Evolutionary conservation across 2,329 filamentous ascomycete genomes (phyloP).

Genomic region (Lasiodiplodia citricola): DNA sequence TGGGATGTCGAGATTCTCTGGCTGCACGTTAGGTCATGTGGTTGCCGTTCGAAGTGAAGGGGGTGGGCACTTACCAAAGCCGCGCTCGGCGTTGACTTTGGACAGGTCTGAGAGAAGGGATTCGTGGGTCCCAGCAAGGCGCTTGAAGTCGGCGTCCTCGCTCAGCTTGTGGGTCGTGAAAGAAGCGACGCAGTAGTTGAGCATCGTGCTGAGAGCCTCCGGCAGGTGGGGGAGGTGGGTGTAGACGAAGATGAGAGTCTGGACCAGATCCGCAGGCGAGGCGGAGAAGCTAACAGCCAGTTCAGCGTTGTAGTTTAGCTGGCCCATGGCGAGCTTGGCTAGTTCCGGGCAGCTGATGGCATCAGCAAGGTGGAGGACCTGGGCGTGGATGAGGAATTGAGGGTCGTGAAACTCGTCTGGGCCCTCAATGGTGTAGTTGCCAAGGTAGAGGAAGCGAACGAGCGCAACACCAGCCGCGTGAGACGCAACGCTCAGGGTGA

Average conservation of each 20-base stretch:
- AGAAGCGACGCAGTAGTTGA: conserved; percentile 50
- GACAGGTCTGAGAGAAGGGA: conserved; percentile 50
- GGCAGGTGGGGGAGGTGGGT: conserved; percentile 34
- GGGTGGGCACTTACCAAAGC: conserved; percentile 43
- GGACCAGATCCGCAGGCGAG: conserved; percentile 47
- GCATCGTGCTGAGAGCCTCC: conserved; percentile 45
- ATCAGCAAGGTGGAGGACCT: conserved; percentile 48
- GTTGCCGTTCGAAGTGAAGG: too few species aligned
- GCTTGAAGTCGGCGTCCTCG: conserved; percentile 43
- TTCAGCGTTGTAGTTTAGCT: conserved; percentile 47
- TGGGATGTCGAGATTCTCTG: conserved; percentile 11
- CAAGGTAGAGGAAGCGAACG: conserved; percentile 50
- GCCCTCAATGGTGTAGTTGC: conserved; percentile 36
- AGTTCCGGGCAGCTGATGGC: conserved; percentile 49
- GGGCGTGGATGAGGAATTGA: conserved; percentile 47
- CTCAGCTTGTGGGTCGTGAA: conserved; percentile 47
- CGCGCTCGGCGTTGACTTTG: conserved; percentile 43
- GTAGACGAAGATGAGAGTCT: conserved; percentile 46
- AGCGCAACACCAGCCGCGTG: conserved; percentile 42
- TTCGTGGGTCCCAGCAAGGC: conserved; percentile 42
- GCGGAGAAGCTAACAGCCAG: conserved; percentile 44
- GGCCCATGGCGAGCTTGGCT: conserved; percentile 45
- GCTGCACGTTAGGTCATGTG: not conserved
- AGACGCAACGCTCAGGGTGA: conserved; percentile 47
- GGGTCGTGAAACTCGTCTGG: conserved; percentile 28